Evolutionary conservation across 352 stramenopile species (phyloP), one percentile per base, ranked within the genome.

Genomic region (Globisporangium irregulare): DNA sequence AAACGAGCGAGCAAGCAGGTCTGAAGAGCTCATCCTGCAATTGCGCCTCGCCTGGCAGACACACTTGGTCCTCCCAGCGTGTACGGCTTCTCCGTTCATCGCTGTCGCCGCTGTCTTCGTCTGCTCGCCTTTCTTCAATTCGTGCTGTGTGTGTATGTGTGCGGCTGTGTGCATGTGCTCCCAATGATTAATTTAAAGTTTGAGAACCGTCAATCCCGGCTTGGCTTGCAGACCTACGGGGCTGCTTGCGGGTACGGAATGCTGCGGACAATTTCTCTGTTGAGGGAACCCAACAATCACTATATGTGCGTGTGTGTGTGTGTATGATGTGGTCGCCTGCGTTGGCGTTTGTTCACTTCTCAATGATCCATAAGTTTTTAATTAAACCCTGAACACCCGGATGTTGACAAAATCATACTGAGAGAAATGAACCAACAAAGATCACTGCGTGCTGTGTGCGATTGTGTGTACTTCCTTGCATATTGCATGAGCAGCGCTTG

Each of bases 171-270:
- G 4, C n/a, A 14, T 51, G n/a, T 62, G 56, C 36, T 63, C 83
- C 81, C 79, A 66, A 81, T 92, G 83, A 92, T 92, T 90, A 89
- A 60, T 75, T 76, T 77, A 90, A 92, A 91, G 83, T 92, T 92
- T 92, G 83, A 92, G 83, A 92, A 87, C 83, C 81, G 83, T 85
- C 56, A 89, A 89, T 89, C 67, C 75, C 60, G 69, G 69, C 63
- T 67, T 68, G 48, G 46, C 64, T 58, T 53, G 53, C 15, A 20
- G 63, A 24, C 29, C 51, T 56, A n/a, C 53, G 41, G 63, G 25
- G 22, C 24, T 29, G 38, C 24, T 25, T 34, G 54, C 25, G 46
- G 25, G 51, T 63, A 38, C 48, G 34, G 66, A 50, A 90, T 92
- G 73, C 76, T 92, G 83, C 86, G 83, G 83, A 92, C 78, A 75